Evolutionary conservation across 2,329 filamentous ascomycete species (phyloP).

Genomic region (Ceratocystis smalleyi): DNA sequence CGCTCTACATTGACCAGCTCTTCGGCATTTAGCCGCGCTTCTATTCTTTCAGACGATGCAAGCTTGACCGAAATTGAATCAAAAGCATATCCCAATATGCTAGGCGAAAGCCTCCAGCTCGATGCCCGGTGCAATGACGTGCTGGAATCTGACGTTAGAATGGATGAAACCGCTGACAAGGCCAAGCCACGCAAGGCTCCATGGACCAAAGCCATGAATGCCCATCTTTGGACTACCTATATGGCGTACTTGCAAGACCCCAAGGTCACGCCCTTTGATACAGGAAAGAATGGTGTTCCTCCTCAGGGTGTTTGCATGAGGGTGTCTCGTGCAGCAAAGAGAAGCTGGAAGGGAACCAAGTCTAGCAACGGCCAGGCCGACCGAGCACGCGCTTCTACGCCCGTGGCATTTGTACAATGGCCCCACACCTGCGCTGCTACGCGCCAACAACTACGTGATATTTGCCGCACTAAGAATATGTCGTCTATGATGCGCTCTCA

Average conservation of each 20-base stretch:
- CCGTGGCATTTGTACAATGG: slow-evolving; percentile 30
- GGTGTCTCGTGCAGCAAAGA: slow-evolving; percentile 49
- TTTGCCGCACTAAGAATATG: slow-evolving; percentile 42
- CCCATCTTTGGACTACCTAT: slow-evolving; percentile 52
- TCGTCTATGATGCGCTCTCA: slow-evolving; percentile 29
- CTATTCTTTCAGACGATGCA: slow-evolving; percentile 40
- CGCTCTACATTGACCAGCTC: slow-evolving; percentile 43
- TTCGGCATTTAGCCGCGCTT: slow-evolving; percentile 42
- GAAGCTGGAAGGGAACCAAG: slow-evolving; percentile 50
- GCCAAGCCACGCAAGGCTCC: slow-evolving; percentile 34
- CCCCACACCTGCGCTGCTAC: slow-evolving; percentile 49
- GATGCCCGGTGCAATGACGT: neutral
- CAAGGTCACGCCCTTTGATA: slow-evolving; percentile 49
- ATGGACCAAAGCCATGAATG: slow-evolving; percentile 50
- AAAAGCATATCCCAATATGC: slow-evolving; percentile 1
- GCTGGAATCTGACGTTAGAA: slow-evolving; percentile 9
- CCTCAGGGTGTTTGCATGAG: slow-evolving; percentile 49
- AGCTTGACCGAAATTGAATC: slow-evolving; percentile 36
- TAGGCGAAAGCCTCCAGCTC: slow-evolving; percentile 1
- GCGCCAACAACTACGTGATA: slow-evolving; percentile 43
- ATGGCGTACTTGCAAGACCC: slow-evolving; percentile 50
- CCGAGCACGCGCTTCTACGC: neutral
- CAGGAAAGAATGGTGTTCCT: slow-evolving; percentile 47
- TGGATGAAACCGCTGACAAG: slow-evolving; percentile 6
- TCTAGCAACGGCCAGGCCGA: slow-evolving; percentile 18